Conservation (phyloP, 176 grass and related monocot genomes). For the Echinochloa phyllopogon region DNA sequence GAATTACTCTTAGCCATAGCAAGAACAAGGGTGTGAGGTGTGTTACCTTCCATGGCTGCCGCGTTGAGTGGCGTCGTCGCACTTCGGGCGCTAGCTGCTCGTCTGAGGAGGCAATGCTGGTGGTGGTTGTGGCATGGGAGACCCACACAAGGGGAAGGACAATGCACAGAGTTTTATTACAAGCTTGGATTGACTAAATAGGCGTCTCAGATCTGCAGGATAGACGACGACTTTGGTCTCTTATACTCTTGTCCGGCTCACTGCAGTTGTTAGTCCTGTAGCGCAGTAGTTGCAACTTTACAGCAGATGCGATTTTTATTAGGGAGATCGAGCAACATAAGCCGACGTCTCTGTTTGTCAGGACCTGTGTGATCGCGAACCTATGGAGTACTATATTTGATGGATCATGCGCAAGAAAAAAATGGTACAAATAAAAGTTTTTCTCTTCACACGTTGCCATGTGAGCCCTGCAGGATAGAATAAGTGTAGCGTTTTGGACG, state of each 20-base stretch:
- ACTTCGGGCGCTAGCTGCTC: background rate
- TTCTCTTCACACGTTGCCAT: slow-evolving; percentile 38
- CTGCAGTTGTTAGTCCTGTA: background rate
- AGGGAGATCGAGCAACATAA: background rate
- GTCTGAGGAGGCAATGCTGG: background rate
- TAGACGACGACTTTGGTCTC: background rate
- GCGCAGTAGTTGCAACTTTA: background rate
- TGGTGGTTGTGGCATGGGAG: background rate
- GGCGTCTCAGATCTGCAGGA: slow-evolving; percentile 4
- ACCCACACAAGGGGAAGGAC: background rate
- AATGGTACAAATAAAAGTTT: background rate
- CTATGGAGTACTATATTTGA: background rate
- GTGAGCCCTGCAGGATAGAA: slow-evolving; percentile 13
- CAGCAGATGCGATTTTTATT: background rate
- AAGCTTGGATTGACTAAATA: background rate
- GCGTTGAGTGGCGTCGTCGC: background rate
- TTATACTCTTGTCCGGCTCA: background rate
- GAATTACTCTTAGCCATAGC: background rate
- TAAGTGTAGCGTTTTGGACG: slow-evolving; percentile 12
- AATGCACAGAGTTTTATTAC: background rate
- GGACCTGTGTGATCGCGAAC: background rate
- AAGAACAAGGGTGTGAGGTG: background rate
- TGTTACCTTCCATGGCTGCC: slow-evolving; percentile 59
- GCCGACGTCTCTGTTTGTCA: background rate
- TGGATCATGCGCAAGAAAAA: background rate